phyloP scores from a whole-genome alignment of 805 yeast genomes.

The Ogataea pilisensis region DNA sequence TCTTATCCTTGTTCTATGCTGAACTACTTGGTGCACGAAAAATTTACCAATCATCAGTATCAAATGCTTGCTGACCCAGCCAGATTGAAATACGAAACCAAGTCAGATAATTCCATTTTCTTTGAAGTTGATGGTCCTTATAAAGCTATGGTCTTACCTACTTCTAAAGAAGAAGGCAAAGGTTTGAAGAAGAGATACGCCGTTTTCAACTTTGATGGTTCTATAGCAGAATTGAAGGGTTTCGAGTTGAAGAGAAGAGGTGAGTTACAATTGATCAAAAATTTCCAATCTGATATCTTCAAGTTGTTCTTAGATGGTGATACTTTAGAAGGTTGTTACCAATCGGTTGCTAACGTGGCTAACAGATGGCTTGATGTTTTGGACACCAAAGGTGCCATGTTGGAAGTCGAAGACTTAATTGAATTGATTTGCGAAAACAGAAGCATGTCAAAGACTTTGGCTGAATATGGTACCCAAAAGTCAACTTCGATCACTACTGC shows the following conservation, averaged over 20 bases:
- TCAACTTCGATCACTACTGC: constrained; percentile 97
- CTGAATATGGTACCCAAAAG: constrained; percentile 85
- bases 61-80: constrained; percentile 77
- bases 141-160: constrained; percentile 94
- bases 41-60: constrained; percentile 91
- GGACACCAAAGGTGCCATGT: constrained; percentile 77
- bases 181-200: constrained; percentile 96
- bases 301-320: constrained; percentile 85
- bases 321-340: constrained; percentile 74
- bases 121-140: constrained; percentile 99
- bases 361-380: constrained; percentile 94
- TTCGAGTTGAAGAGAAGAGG: constrained; percentile 97
- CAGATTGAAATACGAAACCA: constrained; percentile 64
- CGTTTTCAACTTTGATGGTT: constrained; percentile 91
- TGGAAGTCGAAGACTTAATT: constrained; percentile 91
- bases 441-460: constrained; percentile 88
- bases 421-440: constrained; percentile 94
- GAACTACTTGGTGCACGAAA: constrained; percentile 85
- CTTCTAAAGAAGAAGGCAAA: constrained; percentile 96
- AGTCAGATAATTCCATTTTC: constrained; percentile 89
- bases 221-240: constrained; percentile 93
- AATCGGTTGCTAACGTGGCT: constrained; percentile 87
- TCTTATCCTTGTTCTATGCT: constrained; percentile 97
- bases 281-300: constrained; percentile 92
- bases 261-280: constrained; percentile 86